Base-by-base conservation (phyloP, 768 basidiomycete genomes). In the Cystofilobasidium macerans region DNA sequence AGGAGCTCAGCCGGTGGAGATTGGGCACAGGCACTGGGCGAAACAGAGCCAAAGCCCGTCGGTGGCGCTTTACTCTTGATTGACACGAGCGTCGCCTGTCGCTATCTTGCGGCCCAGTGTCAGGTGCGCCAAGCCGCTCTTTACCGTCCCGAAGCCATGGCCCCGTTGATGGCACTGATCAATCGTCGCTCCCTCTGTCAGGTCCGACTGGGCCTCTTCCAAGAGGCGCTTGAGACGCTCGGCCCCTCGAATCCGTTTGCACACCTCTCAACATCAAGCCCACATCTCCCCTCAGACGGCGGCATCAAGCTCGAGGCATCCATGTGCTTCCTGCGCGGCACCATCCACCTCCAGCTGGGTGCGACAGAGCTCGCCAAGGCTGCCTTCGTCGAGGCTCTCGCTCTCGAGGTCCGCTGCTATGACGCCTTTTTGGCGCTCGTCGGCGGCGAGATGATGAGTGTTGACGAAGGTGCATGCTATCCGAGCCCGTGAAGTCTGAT, bases 261-360 rank as follows among this genome's bases (percentile, higher is more conserved):
- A 28, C 82, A 84, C 42, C 82, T 84, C 69, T 86, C 80, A 28
- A 78, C 79, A 69, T 86, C 84, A 71, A 87, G 86, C 0, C 81
- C 85, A 2, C 80, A 83, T n/a, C 80, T 88, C 8, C 91, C 87
- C 72, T 79, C 85, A 16, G 92, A 97, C 71, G 91, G 90, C 33
- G 95, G 95, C 4, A 89, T 98, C 75, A 99, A 99, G 91, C 87
- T 97, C 43, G 91, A 98, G 78, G 90, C 95, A 4, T 95, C 94
- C 2, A 93, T 97, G 85, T 97, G 94, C 73, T 86, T 94, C 73
- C 80, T 99, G 22, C 84, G 95, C 62, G 95, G 93, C 16, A 78
- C 95, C 28, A 80, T 99, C 24, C 94, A 97, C 85, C 85, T 93
- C 61, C 93, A 95, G 73, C 80, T 97, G 20, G 92, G 90, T 71